Evolutionary conservation across 495 filamentous ascomycete species (phyloP), one percentile per base, ranked within the genome.

Genomic region (Rusavskia elegans): DNA sequence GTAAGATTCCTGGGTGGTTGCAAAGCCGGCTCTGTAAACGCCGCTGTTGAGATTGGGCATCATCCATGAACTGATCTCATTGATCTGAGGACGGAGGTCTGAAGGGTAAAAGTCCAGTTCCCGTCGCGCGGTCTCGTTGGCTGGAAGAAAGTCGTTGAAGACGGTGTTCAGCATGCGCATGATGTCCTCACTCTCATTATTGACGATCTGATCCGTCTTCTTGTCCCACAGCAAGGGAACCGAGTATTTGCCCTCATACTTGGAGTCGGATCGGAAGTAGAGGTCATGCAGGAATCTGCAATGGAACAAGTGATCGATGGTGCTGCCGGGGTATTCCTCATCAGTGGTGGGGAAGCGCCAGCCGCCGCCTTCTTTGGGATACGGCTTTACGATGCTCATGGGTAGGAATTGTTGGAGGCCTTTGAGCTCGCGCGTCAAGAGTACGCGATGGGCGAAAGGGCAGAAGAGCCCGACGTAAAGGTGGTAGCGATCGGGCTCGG

Each of bases 401-500:
- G 80, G 74, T 44, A 94, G 77, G 29, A 86, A 71, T 11, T 79
- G 69, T 46, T 84, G 78, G 0, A 94, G 72, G 13, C 87, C 86
- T 67, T 92, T 92, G 45, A 95, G 73, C 40, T 82, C 71, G 45
- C 82, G 79, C 3, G 77, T 75, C 50, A 88, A 62, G 51, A 73
- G 72, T 7, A 55, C 73, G n/a, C 75, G 79, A 51, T 82, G 85
- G 1, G 87, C 86, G 48, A 76, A 80, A 25, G 75, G 76, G 54
- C 75, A 78, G 65, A 77, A 78, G 19, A 75, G 64, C 8, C 73
- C 71, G 48, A 55, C 30, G 61, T 87, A 92, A 51, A 92, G 76
- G 58, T 89, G 85, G 63, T 90, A 90, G 44, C 85, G 75, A 49
- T 73, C 78, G 56, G 72, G 75, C 61, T 87, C 82, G 14, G 84